Evolutionary conservation across 805 yeast genomes (phyloP).

Genomic region (Metschnikowia kofuensis): DNA sequence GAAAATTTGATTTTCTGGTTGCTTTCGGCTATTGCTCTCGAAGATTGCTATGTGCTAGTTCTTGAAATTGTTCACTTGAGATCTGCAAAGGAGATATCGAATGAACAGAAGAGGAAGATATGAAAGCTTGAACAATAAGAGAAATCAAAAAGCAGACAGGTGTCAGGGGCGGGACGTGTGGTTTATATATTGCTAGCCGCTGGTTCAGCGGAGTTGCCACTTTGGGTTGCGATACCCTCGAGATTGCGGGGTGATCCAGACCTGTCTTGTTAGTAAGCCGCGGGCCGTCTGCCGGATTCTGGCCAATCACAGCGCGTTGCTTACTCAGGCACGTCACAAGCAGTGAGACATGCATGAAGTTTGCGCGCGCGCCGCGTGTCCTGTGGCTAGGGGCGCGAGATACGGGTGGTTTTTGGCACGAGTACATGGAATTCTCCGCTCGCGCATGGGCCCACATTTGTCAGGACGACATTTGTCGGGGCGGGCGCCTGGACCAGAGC

Average conservation of each 20-base stretch:
- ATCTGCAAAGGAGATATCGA: background rate
- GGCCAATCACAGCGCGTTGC: slow-evolving; percentile 7
- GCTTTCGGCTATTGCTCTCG: too few species aligned
- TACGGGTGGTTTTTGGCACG: background rate
- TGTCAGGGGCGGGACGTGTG: background rate
- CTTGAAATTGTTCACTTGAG: background rate
- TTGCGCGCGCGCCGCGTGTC: background rate
- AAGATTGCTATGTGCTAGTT: background rate
- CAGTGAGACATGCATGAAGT: background rate
- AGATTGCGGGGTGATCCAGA: slow-evolving; percentile 14
- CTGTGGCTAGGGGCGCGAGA: background rate
- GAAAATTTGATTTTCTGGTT: background rate
- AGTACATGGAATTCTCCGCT: background rate
- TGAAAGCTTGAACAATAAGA: too few species aligned
- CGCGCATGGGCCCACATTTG: background rate
- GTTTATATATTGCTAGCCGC: background rate
- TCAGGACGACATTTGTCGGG: background rate
- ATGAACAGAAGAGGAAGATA: too few species aligned
- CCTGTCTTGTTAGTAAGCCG: slow-evolving; percentile 11
- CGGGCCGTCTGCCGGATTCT: background rate
- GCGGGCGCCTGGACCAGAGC: too few species aligned
- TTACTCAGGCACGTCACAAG: slow-evolving; percentile 3
- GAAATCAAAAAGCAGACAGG: too few species aligned
- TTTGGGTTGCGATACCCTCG: background rate
- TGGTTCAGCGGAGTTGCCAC: background rate